Evolutionary conservation across 805 yeast genomes (phyloP), one percentile per base, ranked within the genome.

Genomic region (Kodamaea fukazawae): DNA sequence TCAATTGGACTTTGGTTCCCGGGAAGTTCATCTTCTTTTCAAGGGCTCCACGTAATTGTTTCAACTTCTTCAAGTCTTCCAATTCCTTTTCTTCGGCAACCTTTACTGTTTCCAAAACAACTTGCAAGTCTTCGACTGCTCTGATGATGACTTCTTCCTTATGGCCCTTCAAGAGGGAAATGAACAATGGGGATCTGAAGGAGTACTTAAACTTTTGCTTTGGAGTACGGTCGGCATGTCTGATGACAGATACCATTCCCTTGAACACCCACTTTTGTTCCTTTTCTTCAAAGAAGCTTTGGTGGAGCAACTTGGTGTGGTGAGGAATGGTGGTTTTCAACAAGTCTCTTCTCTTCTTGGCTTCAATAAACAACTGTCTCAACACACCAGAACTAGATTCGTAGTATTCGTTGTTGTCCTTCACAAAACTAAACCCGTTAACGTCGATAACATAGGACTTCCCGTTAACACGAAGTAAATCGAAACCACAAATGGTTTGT

Each of bases 221-320:
- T 11, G 99, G 99, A 0, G 99, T 93, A 59, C 99, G 78, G 60
- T 93, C 99, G 6, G 98, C 99, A 63, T 93, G 99, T 51, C 99
- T 79, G 40, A 93, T 83, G 20, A 91, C 95, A 12, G 85, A 75
- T 8, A 93, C 96, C 65, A 86, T 69, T 12, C 97, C 97, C 62
- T 93, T 93, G 63, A 93, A 83, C 4, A 86, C 87, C 99, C 99
- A 93, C 64, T 91, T 91, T 58, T 91, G 96, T 48, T 78, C 76
- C 62, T 79, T 79, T 45, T 79, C 83, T 46, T 77, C 80, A 40
- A 62, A 63, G 41, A 65, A 69, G 29, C 63, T 55, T 50, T 61
- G 64, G 48, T 66, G 57, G 30, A 65, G 53, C 4, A 60, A 34
- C 42, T 63, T 63, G 13, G 63, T 51, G 44, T 54, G 58, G 27